Conservation (phyloP, 139 green algal genomes). For the Astrephomene gubernaculifera region DNA sequence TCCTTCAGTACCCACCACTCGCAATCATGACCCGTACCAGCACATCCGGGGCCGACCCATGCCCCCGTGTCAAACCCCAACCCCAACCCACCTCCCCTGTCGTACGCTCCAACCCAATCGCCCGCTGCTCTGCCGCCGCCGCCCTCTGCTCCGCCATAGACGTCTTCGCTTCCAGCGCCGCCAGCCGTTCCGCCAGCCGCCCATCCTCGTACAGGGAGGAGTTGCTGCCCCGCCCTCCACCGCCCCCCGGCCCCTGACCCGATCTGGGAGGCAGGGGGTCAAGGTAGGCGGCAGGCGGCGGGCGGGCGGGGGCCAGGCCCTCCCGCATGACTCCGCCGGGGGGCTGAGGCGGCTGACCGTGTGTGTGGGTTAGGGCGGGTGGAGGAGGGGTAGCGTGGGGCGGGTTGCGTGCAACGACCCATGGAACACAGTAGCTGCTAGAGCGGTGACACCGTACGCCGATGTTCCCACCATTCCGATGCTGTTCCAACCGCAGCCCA, state of each 20-base stretch:
- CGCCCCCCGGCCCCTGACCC: neutral
- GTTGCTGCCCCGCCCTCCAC: neutral
- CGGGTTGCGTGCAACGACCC: no score
- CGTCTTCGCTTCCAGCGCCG: conserved; percentile 17
- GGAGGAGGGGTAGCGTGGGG: no score
- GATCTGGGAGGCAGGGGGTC: neutral
- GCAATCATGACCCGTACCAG: no score
- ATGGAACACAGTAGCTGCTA: no score
- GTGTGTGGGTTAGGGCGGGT: no score
- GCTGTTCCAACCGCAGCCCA: no score
- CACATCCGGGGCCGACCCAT: no score
- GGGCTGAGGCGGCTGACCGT: neutral
- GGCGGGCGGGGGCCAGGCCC: neutral
- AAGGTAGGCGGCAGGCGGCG: neutral
- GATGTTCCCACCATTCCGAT: no score
- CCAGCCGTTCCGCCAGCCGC: conserved; percentile 28
- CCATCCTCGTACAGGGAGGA: neutral
- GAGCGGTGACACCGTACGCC: no score
- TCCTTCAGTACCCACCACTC: no score
- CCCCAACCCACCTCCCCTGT: neutral
- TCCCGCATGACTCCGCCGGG: neutral
- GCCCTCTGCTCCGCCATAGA: conserved; percentile 33
- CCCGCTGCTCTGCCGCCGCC: neutral
- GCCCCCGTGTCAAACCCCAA: no score
- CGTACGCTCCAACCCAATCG: conserved; percentile 1